These are phyloP conservation scores for Fusarium anguioides DNA, from an alignment of 2,329 filamentous ascomycete genomes.

Conservation along the genomic window DNA sequence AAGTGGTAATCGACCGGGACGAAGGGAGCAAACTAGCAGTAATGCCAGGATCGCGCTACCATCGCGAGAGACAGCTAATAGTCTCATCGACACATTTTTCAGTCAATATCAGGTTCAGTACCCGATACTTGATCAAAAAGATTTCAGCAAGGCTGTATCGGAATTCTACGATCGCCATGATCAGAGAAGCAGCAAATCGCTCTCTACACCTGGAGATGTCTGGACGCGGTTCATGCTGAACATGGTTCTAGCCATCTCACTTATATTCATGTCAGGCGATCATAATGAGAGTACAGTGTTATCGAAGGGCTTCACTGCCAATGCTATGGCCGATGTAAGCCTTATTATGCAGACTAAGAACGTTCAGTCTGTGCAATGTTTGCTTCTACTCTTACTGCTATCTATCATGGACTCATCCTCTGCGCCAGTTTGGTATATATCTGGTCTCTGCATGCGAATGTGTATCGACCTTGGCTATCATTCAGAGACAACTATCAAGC, in stretches of 20 bases:
- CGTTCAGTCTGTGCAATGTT: conserved; percentile 9
- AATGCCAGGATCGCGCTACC: background rate
- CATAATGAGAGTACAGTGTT: conserved; percentile 2
- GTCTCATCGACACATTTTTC: conserved; percentile 1
- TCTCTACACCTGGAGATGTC: background rate
- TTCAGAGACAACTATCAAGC: background rate
- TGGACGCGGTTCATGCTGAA: conserved; percentile 16
- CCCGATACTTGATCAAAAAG: conserved; percentile 3
- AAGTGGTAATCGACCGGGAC: background rate
- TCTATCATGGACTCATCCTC: conserved; percentile 10
- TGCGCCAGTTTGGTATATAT: conserved; percentile 21
- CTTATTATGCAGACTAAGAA: conserved; percentile 19
- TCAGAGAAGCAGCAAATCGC: background rate
- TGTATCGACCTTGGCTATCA: conserved; percentile 18
- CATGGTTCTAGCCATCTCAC: conserved; percentile 13
- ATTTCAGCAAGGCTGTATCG: background rate
- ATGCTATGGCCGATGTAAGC: background rate
- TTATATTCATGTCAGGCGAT: conserved; percentile 2
- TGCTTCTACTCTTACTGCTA: background rate
- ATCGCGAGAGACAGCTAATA: conserved; percentile 1
- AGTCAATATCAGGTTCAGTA: conserved; percentile 17
- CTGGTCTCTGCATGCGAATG: conserved; percentile 15
- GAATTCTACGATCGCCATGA: background rate
- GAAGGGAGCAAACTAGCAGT: background rate
- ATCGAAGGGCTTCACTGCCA: conserved; percentile 6